Percentiles rank a stretch among this genome's conserved stretches.
phyloP scores from a whole-genome alignment of 1,284 basidiomycete species.

The Afroboletus lepidellus region DNA sequence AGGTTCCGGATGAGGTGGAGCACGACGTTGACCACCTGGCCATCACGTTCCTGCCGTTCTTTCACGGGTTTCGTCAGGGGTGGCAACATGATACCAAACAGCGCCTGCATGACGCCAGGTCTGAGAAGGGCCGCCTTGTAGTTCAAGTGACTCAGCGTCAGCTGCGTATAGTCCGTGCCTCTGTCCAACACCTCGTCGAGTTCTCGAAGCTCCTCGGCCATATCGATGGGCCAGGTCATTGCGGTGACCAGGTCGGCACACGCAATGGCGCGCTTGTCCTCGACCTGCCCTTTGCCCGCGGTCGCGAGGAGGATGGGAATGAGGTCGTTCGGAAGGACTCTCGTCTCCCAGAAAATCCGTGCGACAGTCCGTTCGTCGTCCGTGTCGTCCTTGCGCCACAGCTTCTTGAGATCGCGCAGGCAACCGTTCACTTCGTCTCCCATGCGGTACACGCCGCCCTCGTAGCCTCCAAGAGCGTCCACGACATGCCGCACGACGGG shows the following conservation, averaged over 20 bases:
- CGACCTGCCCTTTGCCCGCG: slow-evolving; percentile 72
- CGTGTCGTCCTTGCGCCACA: slow-evolving; percentile 92
- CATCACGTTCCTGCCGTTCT: slow-evolving; percentile 76
- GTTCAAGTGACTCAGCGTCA: slow-evolving; percentile 75
- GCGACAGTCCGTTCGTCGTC: slow-evolving; percentile 95
- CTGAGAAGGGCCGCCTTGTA: slow-evolving; percentile 82
- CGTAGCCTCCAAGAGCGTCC: slow-evolving; percentile 69
- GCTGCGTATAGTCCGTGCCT: slow-evolving; percentile 82
- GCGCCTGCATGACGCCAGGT: slow-evolving; percentile 63
- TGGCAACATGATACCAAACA: slow-evolving; percentile 70
- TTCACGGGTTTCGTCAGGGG: slow-evolving; percentile 60
- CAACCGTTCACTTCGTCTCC: slow-evolving; percentile 85
- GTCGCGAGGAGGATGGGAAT: slow-evolving; percentile 82
- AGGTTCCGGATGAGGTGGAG: slow-evolving; percentile 89
- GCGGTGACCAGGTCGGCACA: slow-evolving; percentile 89
- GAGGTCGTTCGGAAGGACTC: slow-evolving; percentile 82
- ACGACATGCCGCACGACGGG: slow-evolving; percentile 71
- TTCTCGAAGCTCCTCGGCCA: slow-evolving; percentile 89
- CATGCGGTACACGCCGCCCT: slow-evolving; percentile 72
- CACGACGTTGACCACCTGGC: slow-evolving; percentile 85
- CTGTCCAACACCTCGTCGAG: slow-evolving; percentile 76
- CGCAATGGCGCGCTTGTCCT: slow-evolving; percentile 82
- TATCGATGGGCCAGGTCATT: slow-evolving; percentile 96
- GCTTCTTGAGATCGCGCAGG: slow-evolving; percentile 88
- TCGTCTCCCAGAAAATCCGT: slow-evolving; percentile 82